phyloP scores from a whole-genome alignment of 202 grass and related monocot species.

The Hordeum pubiflorum region DNA sequence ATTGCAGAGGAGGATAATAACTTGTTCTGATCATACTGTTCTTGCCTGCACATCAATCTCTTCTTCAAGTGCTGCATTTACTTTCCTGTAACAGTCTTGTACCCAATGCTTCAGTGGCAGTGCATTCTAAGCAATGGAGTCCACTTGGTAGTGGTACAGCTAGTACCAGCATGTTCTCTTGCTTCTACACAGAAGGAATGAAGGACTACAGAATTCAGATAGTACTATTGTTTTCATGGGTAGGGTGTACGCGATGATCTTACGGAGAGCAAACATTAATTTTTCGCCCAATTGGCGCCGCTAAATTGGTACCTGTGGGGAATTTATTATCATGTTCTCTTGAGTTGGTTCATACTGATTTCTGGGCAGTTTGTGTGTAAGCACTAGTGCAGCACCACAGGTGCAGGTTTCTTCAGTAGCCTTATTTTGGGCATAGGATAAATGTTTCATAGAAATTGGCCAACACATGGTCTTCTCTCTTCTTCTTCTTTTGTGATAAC shows the following conservation, averaged over 20 bases:
- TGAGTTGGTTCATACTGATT: background rate
- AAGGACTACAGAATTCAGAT: background rate
- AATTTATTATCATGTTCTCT: constrained; percentile 10
- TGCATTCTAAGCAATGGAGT: constrained; percentile 26
- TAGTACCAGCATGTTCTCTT: background rate
- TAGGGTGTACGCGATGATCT: constrained; percentile 20
- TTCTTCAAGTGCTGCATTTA: background rate
- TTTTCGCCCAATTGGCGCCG: constrained; percentile 14
- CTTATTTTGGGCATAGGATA: constrained; percentile 7
- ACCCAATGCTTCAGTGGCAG: background rate
- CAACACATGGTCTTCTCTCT: constrained; percentile 1
- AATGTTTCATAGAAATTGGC: constrained; percentile 1
- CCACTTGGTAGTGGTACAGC: constrained; percentile 1
- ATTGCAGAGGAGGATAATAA: background rate
- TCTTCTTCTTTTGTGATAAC: background rate
- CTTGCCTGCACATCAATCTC: constrained; percentile 9
- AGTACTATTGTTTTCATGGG: background rate
- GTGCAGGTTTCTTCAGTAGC: background rate
- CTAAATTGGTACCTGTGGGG: background rate
- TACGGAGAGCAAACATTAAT: background rate
- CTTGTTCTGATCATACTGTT: background rate
- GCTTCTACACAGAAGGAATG: constrained; percentile 1
- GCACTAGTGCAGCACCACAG: constrained; percentile 10
- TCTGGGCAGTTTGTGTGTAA: background rate
- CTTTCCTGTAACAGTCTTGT: background rate